Evolutionary conservation across 2,329 filamentous ascomycete species (phyloP), one percentile per base, ranked within the genome.

Genomic region (Amauroascus verrucosus): DNA sequence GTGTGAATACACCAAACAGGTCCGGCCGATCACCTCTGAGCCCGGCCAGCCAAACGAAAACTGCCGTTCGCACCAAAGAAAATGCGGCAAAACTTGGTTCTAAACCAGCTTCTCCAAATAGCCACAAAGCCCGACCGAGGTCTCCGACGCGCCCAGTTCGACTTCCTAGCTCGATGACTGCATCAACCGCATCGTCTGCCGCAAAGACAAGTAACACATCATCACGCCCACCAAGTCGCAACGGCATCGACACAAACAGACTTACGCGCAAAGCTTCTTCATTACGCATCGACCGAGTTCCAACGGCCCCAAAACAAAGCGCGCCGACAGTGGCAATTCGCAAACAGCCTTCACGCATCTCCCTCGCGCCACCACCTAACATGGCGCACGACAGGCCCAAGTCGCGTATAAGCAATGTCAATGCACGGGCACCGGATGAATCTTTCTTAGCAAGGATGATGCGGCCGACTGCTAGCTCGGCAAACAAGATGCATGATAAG

Each of bases 381-480:
- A 43, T 51, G n/a, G 57, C 55, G 2, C 58, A 59, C n/a, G 63
- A 63, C 30, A 58, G 71, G 40, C 67, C 73, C 6, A 66, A 65
- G 45, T 72, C 73, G 20, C 70, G 72, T 20, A 57, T 62, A 20
- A 73, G 72, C 59, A 68, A 65, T 46, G 61, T 41, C 40, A 49
- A 46, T 14, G 63, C 67, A 20, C 71, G 65, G 51, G 66, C 68
- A 6, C 64, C 71, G 3, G 72, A 74, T 54, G 72, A 75, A 30
- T 64, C 71, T 0, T 77, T 76, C 59, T 62, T 77, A 32, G 73
- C 74, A 13, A 65, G 74, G 51, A 75, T 77, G 73, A 77, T 76
- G 72, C 70, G 74, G 4, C 74, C 74, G 20, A 77, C 74, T 11
- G 70, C 73, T 30, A 75, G 73, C 57, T 76, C 73, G 48, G 72